Base-by-base conservation (phyloP, 495 filamentous ascomycete species). In the Xylaria telfairii region DNA sequence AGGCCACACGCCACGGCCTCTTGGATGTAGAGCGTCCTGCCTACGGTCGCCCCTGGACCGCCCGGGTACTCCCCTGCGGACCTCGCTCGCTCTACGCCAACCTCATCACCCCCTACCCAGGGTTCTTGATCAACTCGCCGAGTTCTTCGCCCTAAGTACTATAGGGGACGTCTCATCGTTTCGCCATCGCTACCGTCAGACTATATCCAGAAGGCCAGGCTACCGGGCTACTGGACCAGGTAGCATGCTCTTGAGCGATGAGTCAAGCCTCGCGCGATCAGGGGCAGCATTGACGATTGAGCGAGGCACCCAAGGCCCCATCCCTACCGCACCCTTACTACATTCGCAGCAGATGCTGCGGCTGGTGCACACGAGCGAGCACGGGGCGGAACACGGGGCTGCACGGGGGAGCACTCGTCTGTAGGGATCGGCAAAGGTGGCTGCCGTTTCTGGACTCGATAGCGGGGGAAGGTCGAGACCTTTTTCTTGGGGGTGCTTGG, bases 391-490 rank as follows among this genome's bases (percentile, higher is more conserved):
- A 8, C 34, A 37, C 34, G 34, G 26, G n/a, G n/a, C n/a, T n/a
- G 28, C 53, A 21, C 15, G 3, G 59, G 21, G 10, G 24, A 42
- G 56, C 9, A 59, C 17, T 39, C 32, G 30, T 59, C 56, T 7
- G 32, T 5, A 47, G 46, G 51, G 62, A 65, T 65, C 62, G 61
- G 44, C 62, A 65, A 17, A 39, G 19, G 51, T 4, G 44, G 44
- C 62, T 65, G 46, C 62, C 30, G 44, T 65, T 65, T 65, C n/a
- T 17, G 62, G 62, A 49, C n/a, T 34, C 6, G 46, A 39, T 65
- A 26, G 62, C 46, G 60, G 62, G 62, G 62, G 44, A 24, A 17
- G 41, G 61, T 9, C 39, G 39, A 30, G 39, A 39, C n/a, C 44
- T 37, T 51, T 65, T 65, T 24, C 42, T 65, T 49, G 42, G 37